Evolutionary conservation across 768 basidiomycete species (phyloP).

Genomic region (Hydnum rufescens): DNA sequence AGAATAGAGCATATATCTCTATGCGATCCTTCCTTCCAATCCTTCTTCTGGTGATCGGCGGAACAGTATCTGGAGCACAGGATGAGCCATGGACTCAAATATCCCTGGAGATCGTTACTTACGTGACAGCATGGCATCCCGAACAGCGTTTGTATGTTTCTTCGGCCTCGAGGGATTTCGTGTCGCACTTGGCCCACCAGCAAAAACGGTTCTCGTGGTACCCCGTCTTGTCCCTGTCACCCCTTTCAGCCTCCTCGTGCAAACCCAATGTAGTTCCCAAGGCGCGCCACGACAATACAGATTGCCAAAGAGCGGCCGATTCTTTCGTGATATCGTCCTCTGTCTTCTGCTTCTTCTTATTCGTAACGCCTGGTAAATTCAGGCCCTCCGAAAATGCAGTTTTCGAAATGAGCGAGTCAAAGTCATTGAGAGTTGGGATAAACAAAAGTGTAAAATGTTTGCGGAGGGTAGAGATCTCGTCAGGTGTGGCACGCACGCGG

Average conservation of each 20-base stretch:
- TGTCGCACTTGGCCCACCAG: slow-evolving; percentile 2
- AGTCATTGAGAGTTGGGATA: not conserved
- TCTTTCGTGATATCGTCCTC: not conserved
- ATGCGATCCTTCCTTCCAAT: not conserved
- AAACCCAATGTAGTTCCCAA: not conserved
- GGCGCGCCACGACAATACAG: not conserved
- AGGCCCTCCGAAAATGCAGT: not conserved
- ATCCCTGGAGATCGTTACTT: not conserved
- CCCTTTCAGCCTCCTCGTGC: not conserved
- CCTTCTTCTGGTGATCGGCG: not conserved
- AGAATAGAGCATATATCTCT: not conserved
- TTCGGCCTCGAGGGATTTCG: not conserved
- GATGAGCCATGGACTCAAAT: not conserved
- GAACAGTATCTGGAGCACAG: not conserved
- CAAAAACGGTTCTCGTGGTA: not conserved
- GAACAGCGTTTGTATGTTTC: slow-evolving; percentile 1
- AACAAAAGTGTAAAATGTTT: not conserved
- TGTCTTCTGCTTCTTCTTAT: not conserved
- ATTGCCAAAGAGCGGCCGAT: not conserved
- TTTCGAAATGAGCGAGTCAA: not conserved
- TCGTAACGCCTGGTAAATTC: not conserved
- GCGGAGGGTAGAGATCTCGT: not conserved
- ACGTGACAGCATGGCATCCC: not conserved
- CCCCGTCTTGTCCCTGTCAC: not conserved
- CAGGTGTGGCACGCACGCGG: not conserved